Evolutionary conservation across 371 early-diverging fungal species (phyloP).

Genomic region (Saksenaea vasiformis): DNA sequence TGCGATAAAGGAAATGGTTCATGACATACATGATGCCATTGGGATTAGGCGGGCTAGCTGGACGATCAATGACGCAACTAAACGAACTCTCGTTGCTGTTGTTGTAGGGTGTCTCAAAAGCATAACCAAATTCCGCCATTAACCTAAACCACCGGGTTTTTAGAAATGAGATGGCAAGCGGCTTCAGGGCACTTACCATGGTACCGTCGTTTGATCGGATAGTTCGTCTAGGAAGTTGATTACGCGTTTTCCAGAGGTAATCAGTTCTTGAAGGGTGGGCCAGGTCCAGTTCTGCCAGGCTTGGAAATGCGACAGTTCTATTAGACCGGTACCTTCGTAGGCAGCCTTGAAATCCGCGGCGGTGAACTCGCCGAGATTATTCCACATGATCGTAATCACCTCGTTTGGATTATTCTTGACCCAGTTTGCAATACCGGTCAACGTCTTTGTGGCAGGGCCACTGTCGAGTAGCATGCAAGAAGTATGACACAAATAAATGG

Average conservation of each 20-base stretch:
- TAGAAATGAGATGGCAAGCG: not conserved
- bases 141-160: constrained; percentile 29
- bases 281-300: constrained; percentile 33
- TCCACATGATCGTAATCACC: constrained; percentile 68
- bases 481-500: constrained; percentile 66
- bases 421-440: constrained; percentile 50
- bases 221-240: constrained; percentile 64
- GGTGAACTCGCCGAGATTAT: constrained; percentile 55
- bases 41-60: constrained; percentile 20
- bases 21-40: constrained; percentile 45
- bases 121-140: constrained; percentile 46
- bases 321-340: constrained; percentile 59
- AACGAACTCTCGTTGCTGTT: constrained; percentile 25
- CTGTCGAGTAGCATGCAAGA: constrained; percentile 57
- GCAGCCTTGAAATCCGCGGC: constrained; percentile 45
- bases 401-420: constrained; percentile 63
- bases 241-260: constrained; percentile 53
- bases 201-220: constrained; percentile 42
- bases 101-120: constrained; percentile 54
- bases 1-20: constrained; percentile 53
- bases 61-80: constrained; percentile 52
- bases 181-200: constrained; percentile 46
- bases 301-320: constrained; percentile 48
- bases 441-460: constrained; percentile 47
- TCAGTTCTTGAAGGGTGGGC: constrained; percentile 68